Evolutionary conservation across 768 basidiomycete species (phyloP).

Genomic region (Psilocybe azurescens): DNA sequence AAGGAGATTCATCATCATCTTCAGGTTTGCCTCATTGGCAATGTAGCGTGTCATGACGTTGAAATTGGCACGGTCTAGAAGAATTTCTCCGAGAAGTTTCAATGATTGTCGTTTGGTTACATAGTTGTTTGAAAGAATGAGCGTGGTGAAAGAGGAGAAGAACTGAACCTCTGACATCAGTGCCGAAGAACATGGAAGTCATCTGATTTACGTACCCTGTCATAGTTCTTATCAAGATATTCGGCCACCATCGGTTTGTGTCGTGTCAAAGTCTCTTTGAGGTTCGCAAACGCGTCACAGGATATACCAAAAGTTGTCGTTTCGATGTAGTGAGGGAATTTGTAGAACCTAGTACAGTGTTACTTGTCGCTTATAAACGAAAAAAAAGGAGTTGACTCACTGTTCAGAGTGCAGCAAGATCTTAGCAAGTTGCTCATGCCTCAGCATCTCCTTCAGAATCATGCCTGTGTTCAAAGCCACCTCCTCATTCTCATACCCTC

Average conservation of each 20-base stretch:
- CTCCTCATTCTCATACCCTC: constrained; percentile 95
- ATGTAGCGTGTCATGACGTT: constrained; percentile 99
- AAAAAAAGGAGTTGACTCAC: constrained; percentile 52
- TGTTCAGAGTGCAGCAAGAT: constrained; percentile 92
- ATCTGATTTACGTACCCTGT: constrained; percentile 63
- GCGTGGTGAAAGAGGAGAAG: constrained; percentile 92
- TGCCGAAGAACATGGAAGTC: constrained; percentile 18
- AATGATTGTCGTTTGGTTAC: constrained; percentile 99
- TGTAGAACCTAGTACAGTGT: constrained; percentile 77
- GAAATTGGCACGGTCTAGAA: constrained; percentile 97
- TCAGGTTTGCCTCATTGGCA: constrained; percentile 91
- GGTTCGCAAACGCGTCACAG: constrained; percentile 95
- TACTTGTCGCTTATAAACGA: not conserved
- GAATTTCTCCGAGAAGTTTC: constrained; percentile 96
- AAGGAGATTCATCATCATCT: constrained; percentile 99
- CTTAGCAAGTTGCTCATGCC: constrained; percentile 90
- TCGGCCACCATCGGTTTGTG: constrained; percentile 99
- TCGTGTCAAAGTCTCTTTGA: constrained; percentile 96
- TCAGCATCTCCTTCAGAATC: constrained; percentile 96
- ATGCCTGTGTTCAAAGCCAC: constrained; percentile 97
- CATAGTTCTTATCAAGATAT: constrained; percentile 97
- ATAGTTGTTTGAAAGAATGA: constrained; percentile 94
- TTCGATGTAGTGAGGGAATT: constrained; percentile 96
- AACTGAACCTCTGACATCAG: constrained; percentile 57
- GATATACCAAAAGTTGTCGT: constrained; percentile 98